A percentile compares a stretch with the other conserved stretches of the same genome.
phyloP scores from a whole-genome alignment of 805 yeast species.

The Yarrowia deformans region DNA sequence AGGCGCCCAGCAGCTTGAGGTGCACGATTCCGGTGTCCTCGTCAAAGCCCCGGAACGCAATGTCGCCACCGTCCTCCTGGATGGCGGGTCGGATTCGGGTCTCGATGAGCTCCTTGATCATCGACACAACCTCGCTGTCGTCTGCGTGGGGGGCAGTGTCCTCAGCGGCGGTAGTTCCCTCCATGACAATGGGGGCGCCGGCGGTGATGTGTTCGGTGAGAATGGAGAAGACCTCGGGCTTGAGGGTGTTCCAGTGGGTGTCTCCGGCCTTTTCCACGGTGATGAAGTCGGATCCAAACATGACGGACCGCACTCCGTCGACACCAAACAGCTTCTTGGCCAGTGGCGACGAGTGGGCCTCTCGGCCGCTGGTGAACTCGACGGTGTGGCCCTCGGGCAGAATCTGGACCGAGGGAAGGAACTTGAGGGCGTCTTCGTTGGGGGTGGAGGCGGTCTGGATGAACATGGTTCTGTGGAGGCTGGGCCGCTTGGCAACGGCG shows the following conservation, averaged over 20 bases:
- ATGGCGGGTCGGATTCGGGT: slow-evolving; percentile 97
- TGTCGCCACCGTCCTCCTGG: slow-evolving; percentile 98
- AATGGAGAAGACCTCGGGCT: slow-evolving; percentile 64
- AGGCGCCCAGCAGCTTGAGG: slow-evolving; percentile 92
- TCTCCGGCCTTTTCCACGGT: slow-evolving; percentile 73
- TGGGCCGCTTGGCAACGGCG: slow-evolving; percentile 4
- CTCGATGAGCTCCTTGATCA: slow-evolving; percentile 90
- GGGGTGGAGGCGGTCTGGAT: slow-evolving; percentile 89
- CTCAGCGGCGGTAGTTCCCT: slow-evolving; percentile 49
- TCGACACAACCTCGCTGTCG: slow-evolving; percentile 79
- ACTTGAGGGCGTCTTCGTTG: slow-evolving; percentile 84
- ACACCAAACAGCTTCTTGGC: slow-evolving; percentile 76
- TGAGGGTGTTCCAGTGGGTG: slow-evolving; percentile 73
- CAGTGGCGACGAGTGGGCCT: slow-evolving; percentile 75
- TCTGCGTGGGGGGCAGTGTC: slow-evolving; percentile 63
- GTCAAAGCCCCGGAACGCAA: slow-evolving; percentile 85
- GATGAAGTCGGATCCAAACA: slow-evolving; percentile 85
- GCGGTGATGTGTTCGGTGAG: slow-evolving; percentile 56
- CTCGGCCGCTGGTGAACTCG: slow-evolving; percentile 77
- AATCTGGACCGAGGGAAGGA: slow-evolving; percentile 75
- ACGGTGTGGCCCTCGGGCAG: slow-evolving; percentile 63
- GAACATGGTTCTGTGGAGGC: slow-evolving; percentile 44
- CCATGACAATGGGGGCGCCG: slow-evolving; percentile 61
- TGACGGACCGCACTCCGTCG: slow-evolving; percentile 76
- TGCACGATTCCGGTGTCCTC: slow-evolving; percentile 87